phyloP scores from a whole-genome alignment of 192 early-diverging fungal genomes.

The Linnemannia zychae region DNA sequence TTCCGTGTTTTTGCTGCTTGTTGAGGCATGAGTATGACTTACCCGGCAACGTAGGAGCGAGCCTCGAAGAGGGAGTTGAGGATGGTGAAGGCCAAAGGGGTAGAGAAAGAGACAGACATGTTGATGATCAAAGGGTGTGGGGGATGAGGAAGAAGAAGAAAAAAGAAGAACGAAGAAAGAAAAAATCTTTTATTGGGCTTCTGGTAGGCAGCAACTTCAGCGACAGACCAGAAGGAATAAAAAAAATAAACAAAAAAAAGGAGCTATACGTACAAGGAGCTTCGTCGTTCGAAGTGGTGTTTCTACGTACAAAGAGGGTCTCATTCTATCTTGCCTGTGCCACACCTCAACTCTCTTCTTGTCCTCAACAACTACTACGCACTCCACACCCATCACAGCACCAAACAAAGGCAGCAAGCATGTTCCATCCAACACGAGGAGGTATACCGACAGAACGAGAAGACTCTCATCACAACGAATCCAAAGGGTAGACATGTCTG shows the following conservation, averaged over 20 bases:
- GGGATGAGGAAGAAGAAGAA: conserved; percentile 32
- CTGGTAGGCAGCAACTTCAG: not conserved
- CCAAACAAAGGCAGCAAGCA: not conserved
- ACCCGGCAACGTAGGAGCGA: conserved; percentile 84
- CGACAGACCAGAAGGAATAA: not conserved
- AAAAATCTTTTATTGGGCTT: conserved; percentile 34
- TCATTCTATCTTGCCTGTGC: not conserved
- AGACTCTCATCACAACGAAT: not conserved
- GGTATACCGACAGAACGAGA: not conserved
- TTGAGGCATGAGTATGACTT: conserved; percentile 41
- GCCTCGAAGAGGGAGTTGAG: conserved; percentile 85
- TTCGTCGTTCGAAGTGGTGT: not conserved
- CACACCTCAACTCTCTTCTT: not conserved
- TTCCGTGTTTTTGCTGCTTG: not conserved
- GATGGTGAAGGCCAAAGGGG: conserved; percentile 73
- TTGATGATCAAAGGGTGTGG: conserved; percentile 23
- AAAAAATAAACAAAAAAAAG: conserved; percentile 17
- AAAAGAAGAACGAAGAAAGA: conserved; percentile 24
- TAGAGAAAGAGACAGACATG: conserved; percentile 78
- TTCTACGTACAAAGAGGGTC: conserved; percentile 10
- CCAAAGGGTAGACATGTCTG: not conserved
- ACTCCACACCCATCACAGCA: not conserved
- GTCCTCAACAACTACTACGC: not conserved
- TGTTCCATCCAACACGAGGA: conserved; percentile 59
- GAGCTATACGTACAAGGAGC: not conserved